Base-by-base conservation (phyloP, 1,284 basidiomycete species). In the Cystobasidium slooffiae region DNA sequence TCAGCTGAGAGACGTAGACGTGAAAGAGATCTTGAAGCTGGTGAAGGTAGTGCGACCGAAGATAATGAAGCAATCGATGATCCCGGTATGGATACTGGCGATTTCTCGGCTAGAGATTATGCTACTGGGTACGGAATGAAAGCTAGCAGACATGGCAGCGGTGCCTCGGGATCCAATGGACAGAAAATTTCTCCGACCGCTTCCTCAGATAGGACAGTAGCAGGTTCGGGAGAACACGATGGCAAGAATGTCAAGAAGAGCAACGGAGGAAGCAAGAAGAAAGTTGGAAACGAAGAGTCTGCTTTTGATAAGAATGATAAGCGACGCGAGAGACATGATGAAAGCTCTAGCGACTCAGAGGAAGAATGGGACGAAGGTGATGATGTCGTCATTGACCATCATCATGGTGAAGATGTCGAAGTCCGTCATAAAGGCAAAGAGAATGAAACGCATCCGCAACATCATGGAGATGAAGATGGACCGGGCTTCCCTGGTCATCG, bases 221-320 rank as follows among this genome's bases (percentile, higher is more conserved):
- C 67, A 49, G 59, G 59, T 0, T 63, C 61, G 4, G 56, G 49
- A 39, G 22, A 39, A 39, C 24, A 22, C 18, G 55, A 22, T 51
- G 62, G 74, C 24, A 76, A 61, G 44, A 46, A 58, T 51, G 5
- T 24, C n/a, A n/a, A n/a, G 9, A n/a, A 69, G n/a, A 74, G 75
- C 10, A 31, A 5, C 5, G 31, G 31, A 31, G 31, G 31, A 31
- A 31, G 31, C 31, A 31, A 31, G 31, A 31, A 31, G 31, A 31
- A 31, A 5, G 2, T 31, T 31, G 31, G 31, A 55, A 81, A 81
- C 31, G 75, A 72, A 16, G 82, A 81, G 14, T 82, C 82, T 75
- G 52, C 44, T 81, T 14, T 79, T 80, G 10, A 70, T 80, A 41
- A 61, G 76, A 66, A 66, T 76, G 65, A 75, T 72, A 68, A 69